These are phyloP conservation scores for Linum usitatissimum DNA, from an alignment of 345 rosid species.

Conservation along the genomic window DNA sequence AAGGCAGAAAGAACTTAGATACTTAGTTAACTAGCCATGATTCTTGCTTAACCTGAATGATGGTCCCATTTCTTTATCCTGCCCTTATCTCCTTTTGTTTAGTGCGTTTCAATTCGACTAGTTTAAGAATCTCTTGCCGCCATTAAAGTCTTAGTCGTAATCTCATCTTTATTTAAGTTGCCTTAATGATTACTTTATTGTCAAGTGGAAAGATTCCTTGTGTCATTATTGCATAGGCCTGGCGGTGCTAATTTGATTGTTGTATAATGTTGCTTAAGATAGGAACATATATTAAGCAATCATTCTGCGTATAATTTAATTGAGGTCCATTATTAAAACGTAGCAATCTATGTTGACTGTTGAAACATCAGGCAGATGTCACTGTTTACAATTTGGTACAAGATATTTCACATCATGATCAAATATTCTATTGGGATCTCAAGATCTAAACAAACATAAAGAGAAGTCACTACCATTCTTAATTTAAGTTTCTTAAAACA, in stretches of 20 bases:
- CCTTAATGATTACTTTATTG: neutral
- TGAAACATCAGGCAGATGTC: neutral
- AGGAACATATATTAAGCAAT: neutral
- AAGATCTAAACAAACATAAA: too few relatives aligned
- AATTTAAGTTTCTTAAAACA: too few relatives aligned
- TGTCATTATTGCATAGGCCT: neutral
- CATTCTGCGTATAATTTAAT: neutral
- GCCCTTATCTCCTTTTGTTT: too few relatives aligned
- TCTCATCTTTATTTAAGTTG: neutral
- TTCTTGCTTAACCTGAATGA: conserved; percentile 9
- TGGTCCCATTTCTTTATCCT: conserved; percentile 25
- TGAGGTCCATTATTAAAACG: neutral
- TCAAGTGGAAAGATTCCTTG: neutral
- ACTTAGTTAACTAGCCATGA: neutral
- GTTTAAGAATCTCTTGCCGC: neutral
- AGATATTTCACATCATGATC: neutral
- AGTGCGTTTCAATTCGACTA: too few relatives aligned
- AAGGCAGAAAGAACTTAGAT: neutral
- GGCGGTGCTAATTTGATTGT: neutral
- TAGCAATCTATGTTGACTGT: neutral
- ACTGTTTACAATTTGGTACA: neutral
- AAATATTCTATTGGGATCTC: too few relatives aligned
- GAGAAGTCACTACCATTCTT: too few relatives aligned
- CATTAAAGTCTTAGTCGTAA: neutral
- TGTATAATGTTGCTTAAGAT: neutral